Evolutionary conservation across 805 yeast genomes (phyloP), one percentile per base, ranked within the genome.

Genomic region (Tetrapisispora arboricola): DNA sequence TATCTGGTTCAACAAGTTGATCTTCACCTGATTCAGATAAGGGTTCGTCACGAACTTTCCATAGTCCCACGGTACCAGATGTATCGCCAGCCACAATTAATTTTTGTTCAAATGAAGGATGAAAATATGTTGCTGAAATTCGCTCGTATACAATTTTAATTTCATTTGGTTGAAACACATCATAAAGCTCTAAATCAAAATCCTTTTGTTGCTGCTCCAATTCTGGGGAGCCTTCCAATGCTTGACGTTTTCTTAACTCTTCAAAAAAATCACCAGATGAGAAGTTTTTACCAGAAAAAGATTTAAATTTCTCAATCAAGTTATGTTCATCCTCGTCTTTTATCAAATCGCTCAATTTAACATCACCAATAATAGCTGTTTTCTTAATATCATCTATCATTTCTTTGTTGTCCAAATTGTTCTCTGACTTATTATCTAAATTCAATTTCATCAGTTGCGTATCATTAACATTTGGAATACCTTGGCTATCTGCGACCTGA

Each of bases 21-120:
- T 72, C 76, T 3, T 58, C 54, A 15, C 53, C 56, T 16, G 47
- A 39, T 20, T 60, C 64, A 6, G 45, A 48, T 15, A 53, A 47
- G n/a, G 51, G 47, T 19, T 52, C 48, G 27, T 54, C 57, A 41
- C 57, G 50, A 7, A 84, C 80, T 33, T 88, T 78, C 96, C 96
- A 90, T 13, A 92, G 69, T 0, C 96, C 96, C 32, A 87, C 62
- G 46, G 77, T 73, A 6, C 98, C 98, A n/a, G 65, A 63, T 11
- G 85, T 84, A 61, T 92, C 98, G 35, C 96, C 97, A 1, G 87
- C 96, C 25, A 84, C 57, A 2, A 87, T 68, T 4, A 90, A 53
- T 47, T 81, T 70, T 45, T 77, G 76, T 1, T 69, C 71, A 0
- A 55, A 57, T 0, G 83, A 62, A 0, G 96, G 96, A 60, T 90